Evolutionary conservation across 2,329 filamentous ascomycete species (phyloP).

Genomic region (Cladosporium austrohemisphaericum): DNA sequence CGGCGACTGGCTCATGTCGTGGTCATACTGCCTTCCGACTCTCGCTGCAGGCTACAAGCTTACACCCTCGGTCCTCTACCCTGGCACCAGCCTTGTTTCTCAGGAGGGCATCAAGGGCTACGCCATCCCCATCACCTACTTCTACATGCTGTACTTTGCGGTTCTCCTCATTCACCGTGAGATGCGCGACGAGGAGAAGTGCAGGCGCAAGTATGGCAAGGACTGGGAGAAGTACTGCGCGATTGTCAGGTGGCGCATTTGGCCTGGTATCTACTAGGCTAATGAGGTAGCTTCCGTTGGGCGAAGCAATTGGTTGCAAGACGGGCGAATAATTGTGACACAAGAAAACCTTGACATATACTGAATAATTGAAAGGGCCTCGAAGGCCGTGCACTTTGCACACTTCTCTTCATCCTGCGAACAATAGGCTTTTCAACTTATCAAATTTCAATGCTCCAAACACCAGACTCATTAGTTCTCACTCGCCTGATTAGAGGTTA

Average conservation of each 20-base stretch:
- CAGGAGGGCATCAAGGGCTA: constrained; percentile 65
- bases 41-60: constrained; percentile 79
- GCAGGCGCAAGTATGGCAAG: constrained; percentile 81
- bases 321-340: no score
- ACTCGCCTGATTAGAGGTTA: neutral
- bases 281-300: no score
- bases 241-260: constrained; percentile 74
- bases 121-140: constrained; percentile 87
- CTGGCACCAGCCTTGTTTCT: constrained; percentile 56
- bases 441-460: no score
- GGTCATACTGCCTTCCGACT: constrained; percentile 85
- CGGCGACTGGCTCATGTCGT: constrained; percentile 91
- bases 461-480: no score
- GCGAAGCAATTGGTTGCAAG: no score
- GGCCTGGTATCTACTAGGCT: constrained; percentile 79
- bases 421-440: no score
- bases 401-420: no score
- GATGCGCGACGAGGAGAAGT: constrained; percentile 85
- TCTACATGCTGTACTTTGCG: constrained; percentile 90
- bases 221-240: constrained; percentile 89
- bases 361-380: no score
- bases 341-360: no score
- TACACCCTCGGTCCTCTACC: constrained; percentile 54
- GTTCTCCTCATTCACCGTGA: constrained; percentile 83
- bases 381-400: no score